Evolutionary conservation across 345 rosid genomes (phyloP), one percentile per base, ranked within the genome.

Genomic region (Salix viminalis): DNA sequence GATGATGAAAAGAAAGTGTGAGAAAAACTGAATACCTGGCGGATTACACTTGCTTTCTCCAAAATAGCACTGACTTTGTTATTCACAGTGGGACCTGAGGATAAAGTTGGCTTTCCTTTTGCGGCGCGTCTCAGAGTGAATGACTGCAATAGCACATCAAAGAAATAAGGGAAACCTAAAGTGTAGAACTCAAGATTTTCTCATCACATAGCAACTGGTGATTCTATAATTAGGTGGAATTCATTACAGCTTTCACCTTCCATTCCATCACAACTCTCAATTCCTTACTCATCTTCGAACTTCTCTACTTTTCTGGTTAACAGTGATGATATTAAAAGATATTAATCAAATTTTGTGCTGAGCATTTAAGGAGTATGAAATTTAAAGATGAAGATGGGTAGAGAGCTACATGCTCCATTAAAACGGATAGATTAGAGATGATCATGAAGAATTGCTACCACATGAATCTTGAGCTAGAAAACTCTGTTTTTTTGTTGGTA

Each of bases 1-100:
- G 61, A 64, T n/a, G 61, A 64, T n/a, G 46, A 13, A 7, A 26
- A 74, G 12, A 37, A 32, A 52, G 30, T 36, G 41, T 0, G 16
- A 70, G 67, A 44, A 71, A 10, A 48, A 64, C 1, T 46, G 28
- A 36, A 69, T 77, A 93, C 99, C 96, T 93, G 98, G 72, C 98
- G 94, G 76, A 96, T 93, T n/a, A 98, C 94, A 83, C 83, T 89
- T 71, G 99, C 99, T 86, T 96, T 96, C 90, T 91, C 87, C 85
- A 96, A 75, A 75, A 96, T 93, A 42, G 92, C 97, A 9, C 89
- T 86, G 79, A 93, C 92, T 79, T 90, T 89, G 77, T 81, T 83
- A 77, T 84, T 92, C 56, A 90, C 75, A 18, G 80, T 34, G 30
- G 85, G 79, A n/a, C 83, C 89, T 54, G 91, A 65, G 56, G 85